These are phyloP conservation scores for Aaosphaeria pasadenensis DNA, from an alignment of 2,329 filamentous ascomycete species.

Conservation along the genomic window DNA sequence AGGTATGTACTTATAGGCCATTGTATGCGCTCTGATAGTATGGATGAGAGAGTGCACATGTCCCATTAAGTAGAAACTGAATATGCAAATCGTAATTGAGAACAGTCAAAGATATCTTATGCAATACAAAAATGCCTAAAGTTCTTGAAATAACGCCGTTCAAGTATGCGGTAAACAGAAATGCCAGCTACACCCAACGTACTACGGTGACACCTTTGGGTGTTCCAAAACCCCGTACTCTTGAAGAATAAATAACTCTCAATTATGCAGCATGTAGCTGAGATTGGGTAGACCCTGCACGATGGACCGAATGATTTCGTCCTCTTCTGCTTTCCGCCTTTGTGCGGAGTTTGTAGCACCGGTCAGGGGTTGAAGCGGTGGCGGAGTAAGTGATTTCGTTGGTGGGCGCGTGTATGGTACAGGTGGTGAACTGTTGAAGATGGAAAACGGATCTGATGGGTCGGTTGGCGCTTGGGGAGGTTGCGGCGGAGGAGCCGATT, in stretches of 20 bases:
- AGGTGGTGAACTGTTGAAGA: slow-evolving; percentile 18
- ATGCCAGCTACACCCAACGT: background rate
- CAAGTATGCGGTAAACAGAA: too few relatives aligned
- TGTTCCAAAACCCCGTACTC: background rate
- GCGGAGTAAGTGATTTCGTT: slow-evolving; percentile 12
- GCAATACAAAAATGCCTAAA: too few relatives aligned
- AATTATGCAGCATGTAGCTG: slow-evolving; percentile 28
- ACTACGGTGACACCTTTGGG: background rate
- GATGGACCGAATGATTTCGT: slow-evolving; percentile 22
- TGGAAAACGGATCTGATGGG: slow-evolving; percentile 19
- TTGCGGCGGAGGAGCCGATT: slow-evolving; percentile 12
- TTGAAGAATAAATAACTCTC: background rate
- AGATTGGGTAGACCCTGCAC: slow-evolving; percentile 27
- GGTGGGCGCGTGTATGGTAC: slow-evolving; percentile 17
- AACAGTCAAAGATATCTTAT: too few relatives aligned
- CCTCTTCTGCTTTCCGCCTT: slow-evolving; percentile 25
- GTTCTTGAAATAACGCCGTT: too few relatives aligned
- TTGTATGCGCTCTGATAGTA: too few relatives aligned
- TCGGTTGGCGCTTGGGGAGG: slow-evolving; percentile 3
- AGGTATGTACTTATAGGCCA: too few relatives aligned
- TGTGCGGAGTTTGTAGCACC: slow-evolving; percentile 21
- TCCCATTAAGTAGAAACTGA: too few relatives aligned
- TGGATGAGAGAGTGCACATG: too few relatives aligned
- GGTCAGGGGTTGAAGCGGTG: slow-evolving; percentile 19
- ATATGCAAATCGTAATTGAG: too few relatives aligned